A percentile compares a stretch with the other conserved stretches of the same genome.
Conservation (phyloP, 305 asterid species). For the Coffea humblotiana region DNA sequence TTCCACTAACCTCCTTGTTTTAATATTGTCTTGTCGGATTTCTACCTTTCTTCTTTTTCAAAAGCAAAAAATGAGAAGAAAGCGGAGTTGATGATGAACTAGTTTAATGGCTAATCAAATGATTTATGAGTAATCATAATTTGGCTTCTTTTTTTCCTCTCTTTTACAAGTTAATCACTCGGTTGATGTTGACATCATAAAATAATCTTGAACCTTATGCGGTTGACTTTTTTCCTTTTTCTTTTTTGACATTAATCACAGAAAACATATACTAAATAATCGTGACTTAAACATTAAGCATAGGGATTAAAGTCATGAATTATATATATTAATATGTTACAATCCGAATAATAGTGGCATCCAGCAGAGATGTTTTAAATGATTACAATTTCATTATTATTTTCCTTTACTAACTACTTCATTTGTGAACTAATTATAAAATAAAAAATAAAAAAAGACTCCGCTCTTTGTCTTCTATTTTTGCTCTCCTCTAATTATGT, state of each 20-base stretch:
- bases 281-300: not conserved
- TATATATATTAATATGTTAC: not conserved
- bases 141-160: not conserved
- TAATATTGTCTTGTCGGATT: conserved; percentile 15
- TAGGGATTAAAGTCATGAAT: not conserved
- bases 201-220: not conserved
- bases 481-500: too few species aligned
- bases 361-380: not conserved
- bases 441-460: too few species aligned
- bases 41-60: conserved; percentile 10
- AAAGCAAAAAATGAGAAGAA: not conserved
- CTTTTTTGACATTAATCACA: not conserved
- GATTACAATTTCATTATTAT: not conserved
- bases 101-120: not conserved
- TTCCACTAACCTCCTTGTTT: conserved; percentile 22
- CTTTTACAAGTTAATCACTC: not conserved
- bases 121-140: conserved; percentile 11
- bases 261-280: not conserved
- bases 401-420: not conserved
- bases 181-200: conserved; percentile 8
- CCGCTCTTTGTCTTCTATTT: too few species aligned
- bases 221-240: not conserved
- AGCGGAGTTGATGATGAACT: not conserved
- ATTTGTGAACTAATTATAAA: not conserved
- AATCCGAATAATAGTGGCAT: not conserved